Base-by-base conservation (phyloP, 495 filamentous ascomycete species). In the Aspergillus bridgeri region DNA sequence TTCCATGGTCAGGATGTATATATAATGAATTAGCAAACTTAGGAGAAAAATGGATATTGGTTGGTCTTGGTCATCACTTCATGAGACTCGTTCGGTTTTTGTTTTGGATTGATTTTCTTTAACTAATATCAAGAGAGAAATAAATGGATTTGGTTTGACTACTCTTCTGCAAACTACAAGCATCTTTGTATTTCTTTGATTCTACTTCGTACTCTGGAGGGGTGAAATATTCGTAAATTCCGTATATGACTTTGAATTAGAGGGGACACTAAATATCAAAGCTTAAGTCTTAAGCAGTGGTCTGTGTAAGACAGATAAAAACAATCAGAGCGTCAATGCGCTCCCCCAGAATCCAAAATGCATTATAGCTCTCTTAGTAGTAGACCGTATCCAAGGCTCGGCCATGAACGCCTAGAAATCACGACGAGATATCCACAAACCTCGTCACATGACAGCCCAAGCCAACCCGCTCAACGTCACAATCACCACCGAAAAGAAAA, bases 1-100 rank as follows among this genome's bases (percentile, higher is more conserved):
- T 59, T 48, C 57, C 53, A 60, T 54, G 58, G 24, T 59, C 57
- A 63, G 61, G 61, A 61, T 70, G 65, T 66, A 66, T 66, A 68
- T 66, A 70, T 66, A 65, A 65, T 63, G 63, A 64, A 60, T 53
- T 58, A 61, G 54, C 51, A 48, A 42, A 56, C 46, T 53, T 59
- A 51, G 33, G 56, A 60, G 19, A 53, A 63, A 60, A 48, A 53
- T 53, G 57, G 62, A 61, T 48, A 46, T 56, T 57, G 53, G 54
- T 54, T 45, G 50, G 48, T 51, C 49, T 62, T 57, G 63, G 59
- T 51, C 33, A 52, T 21, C n/a, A 8, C 13, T 42, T 17, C 22
- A 18, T 42, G 22, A 11, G 17, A 52, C 19, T 18, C 24, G 2
- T 46, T 48, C 24, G 24, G 20, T 48, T 23, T 44, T 29, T 33